Percentiles rank a stretch among this genome's conserved stretches.
Evolutionary conservation across 2,329 filamentous ascomycete genomes (phyloP).

Genomic region (Xylariaceae sp.): DNA sequence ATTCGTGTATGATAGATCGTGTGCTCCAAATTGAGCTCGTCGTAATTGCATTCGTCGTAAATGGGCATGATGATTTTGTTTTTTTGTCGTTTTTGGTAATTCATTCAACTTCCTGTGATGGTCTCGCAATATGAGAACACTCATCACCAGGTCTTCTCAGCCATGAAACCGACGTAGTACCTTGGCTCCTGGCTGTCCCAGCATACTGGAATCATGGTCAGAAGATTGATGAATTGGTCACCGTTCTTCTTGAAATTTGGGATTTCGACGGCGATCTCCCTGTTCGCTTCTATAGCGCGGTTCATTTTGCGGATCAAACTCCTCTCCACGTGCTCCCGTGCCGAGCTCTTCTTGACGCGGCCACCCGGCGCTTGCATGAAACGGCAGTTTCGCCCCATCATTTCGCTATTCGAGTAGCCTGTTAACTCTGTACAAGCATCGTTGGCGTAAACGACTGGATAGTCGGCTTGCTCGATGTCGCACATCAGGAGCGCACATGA

Average conservation of each 20-base stretch:
- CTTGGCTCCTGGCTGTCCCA: constrained; percentile 64
- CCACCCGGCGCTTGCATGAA: constrained; percentile 78
- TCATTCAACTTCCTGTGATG: no score
- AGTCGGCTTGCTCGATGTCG: constrained; percentile 70
- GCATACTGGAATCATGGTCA: constrained; percentile 80
- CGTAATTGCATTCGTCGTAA: no score
- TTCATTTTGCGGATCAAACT: constrained; percentile 57
- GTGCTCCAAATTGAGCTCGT: no score
- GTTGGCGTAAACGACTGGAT: constrained; percentile 80
- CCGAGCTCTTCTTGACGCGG: constrained; percentile 56
- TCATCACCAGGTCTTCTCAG: constrained; percentile 42
- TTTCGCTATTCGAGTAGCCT: constrained; percentile 72
- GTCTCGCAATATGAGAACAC: not conserved
- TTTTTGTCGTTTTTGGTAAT: no score
- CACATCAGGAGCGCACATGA: constrained; percentile 83
- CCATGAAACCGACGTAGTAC: constrained; percentile 80
- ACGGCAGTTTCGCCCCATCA: constrained; percentile 77
- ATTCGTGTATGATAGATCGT: no score
- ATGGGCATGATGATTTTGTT: no score
- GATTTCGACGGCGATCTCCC: constrained; percentile 52
- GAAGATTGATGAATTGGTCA: constrained; percentile 73
- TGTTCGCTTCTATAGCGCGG: constrained; percentile 41
- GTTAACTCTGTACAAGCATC: constrained; percentile 77
- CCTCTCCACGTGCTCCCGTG: constrained; percentile 65
- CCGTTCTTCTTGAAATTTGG: constrained; percentile 83